Percentiles rank a stretch among this genome's conserved stretches.
Conservation (phyloP, 164 flowering plant genomes). For the Aristolochia fimbriata region DNA sequence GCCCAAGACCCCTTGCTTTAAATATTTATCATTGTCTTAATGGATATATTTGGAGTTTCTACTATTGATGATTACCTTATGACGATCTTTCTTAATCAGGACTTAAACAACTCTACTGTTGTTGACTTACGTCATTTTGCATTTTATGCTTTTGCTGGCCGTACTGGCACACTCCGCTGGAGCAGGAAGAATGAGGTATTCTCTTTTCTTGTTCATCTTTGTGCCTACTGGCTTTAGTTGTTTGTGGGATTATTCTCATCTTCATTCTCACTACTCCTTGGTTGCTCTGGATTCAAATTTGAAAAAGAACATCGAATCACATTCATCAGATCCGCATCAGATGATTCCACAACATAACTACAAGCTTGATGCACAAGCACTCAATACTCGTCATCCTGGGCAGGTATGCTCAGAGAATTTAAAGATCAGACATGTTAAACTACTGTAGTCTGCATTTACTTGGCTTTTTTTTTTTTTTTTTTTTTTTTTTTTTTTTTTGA, state of each 20-base stretch:
- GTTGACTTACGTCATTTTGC: slow-evolving; percentile 90
- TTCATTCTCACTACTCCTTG: not conserved
- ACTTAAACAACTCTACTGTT: slow-evolving; percentile 46
- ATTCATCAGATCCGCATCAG: slow-evolving; percentile 68
- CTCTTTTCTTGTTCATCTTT: not conserved
- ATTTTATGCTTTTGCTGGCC: slow-evolving; percentile 87
- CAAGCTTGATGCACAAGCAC: slow-evolving; percentile 91
- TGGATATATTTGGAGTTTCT: too few species aligned
- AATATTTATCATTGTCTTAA: too few species aligned
- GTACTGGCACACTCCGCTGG: slow-evolving; percentile 67
- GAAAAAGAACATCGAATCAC: slow-evolving; percentile 50
- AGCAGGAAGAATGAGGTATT: slow-evolving; percentile 72
- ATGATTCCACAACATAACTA: slow-evolving; percentile 92
- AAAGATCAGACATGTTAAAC: not conserved
- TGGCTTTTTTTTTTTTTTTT: not conserved
- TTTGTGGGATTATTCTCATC: not conserved
- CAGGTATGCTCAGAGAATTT: slow-evolving; percentile 43
- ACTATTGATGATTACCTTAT: too few species aligned
- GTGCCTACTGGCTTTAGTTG: not conserved
- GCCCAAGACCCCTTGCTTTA: too few species aligned
- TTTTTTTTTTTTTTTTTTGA: too few species aligned
- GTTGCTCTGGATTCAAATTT: not conserved
- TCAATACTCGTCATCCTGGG: slow-evolving; percentile 85
- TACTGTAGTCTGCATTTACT: not conserved
- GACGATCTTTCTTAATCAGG: slow-evolving; percentile 15